These are phyloP conservation scores for Neurospora sp. DNA, from an alignment of 495 filamentous ascomycete genomes.

Conservation along the genomic window DNA sequence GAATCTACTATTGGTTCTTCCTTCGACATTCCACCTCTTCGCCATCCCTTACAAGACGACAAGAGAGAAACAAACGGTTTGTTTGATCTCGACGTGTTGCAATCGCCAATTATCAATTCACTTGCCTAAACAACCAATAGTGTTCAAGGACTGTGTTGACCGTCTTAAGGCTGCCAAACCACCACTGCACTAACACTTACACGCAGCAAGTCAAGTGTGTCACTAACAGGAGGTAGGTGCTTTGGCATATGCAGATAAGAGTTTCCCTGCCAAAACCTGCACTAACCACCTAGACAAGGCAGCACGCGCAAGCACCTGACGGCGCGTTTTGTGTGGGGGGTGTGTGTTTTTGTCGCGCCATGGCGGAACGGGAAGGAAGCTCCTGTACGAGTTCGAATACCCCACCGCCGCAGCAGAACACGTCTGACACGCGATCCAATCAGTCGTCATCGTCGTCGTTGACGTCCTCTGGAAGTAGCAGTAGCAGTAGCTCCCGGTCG, in stretches of 20 bases:
- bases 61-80: too few species aligned
- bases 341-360: neutral
- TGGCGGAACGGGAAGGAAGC: neutral
- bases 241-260: neutral
- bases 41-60: too few species aligned
- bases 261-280: neutral
- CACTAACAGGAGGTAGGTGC: neutral
- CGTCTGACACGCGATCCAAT: neutral
- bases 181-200: neutral
- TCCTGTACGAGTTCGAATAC: neutral
- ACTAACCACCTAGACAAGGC: neutral
- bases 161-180: too few species aligned
- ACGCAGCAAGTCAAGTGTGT: neutral
- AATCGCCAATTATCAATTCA: neutral
- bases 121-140: too few species aligned
- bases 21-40: too few species aligned
- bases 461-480: neutral
- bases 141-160: too few species aligned
- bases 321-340: constrained; percentile 9
- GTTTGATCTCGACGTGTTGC: too few species aligned
- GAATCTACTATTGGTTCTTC: too few species aligned
- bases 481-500: neutral
- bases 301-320: constrained; percentile 13
- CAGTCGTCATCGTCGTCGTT: neutral
- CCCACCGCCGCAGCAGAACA: neutral